Evolutionary conservation across 2,329 filamentous ascomycete genomes (phyloP).

Genomic region (Penicillium sp.): DNA sequence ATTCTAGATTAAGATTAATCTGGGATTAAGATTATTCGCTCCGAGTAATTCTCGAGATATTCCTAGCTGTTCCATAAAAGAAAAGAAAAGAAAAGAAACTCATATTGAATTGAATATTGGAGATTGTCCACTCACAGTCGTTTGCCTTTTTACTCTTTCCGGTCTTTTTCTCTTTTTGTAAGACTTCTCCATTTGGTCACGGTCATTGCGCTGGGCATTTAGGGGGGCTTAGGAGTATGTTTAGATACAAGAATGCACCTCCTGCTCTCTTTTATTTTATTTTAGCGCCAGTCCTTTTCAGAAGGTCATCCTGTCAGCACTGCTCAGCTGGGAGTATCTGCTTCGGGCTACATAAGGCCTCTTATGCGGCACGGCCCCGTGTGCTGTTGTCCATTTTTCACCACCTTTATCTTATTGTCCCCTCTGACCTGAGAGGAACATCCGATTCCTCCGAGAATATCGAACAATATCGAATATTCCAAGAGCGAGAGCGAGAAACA

Average conservation of each 20-base stretch:
- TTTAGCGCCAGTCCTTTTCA: not conserved
- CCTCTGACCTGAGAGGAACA: no score
- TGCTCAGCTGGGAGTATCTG: not conserved
- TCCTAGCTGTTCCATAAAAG: not conserved
- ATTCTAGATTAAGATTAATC: no score
- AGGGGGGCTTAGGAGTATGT: no score
- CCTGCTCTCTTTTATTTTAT: not conserved
- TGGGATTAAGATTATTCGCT: not conserved
- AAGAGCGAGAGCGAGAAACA: not conserved
- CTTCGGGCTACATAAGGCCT: not conserved
- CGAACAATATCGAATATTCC: not conserved
- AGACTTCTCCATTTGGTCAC: no score
- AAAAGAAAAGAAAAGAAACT: not conserved
- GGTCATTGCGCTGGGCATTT: no score
- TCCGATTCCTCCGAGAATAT: not conserved
- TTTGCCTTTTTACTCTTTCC: not conserved
- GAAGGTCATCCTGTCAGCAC: not conserved
- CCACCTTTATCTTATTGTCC: no score
- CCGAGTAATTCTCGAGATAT: not conserved
- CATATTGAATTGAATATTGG: not conserved
- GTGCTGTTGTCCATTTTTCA: no score
- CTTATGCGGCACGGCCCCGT: no score
- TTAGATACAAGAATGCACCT: not conserved
- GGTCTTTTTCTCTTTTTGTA: no score
- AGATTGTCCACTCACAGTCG: not conserved